These are phyloP conservation scores for Rosa multiflora DNA, from an alignment of 306 rosid species.

Conservation along the genomic window DNA sequence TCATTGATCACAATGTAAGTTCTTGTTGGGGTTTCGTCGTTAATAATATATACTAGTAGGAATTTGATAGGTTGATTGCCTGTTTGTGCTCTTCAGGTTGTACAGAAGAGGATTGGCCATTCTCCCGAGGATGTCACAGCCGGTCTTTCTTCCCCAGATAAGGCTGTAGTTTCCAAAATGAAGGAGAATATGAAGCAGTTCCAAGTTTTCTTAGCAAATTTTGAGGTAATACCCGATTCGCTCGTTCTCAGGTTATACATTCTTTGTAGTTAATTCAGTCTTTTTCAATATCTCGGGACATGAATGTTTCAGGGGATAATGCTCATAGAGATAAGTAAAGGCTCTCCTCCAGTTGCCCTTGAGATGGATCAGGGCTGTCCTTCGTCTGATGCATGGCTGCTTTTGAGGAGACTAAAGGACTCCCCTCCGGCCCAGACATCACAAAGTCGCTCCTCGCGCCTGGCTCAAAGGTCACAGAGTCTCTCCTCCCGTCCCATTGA, in stretches of 20 bases:
- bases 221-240: conserved; percentile 56
- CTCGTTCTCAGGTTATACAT: background rate
- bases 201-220: conserved; percentile 65
- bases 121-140: conserved; percentile 71
- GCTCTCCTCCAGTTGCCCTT: conserved; percentile 56
- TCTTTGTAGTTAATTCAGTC: background rate
- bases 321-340: conserved; percentile 58
- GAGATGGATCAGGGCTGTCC: conserved; percentile 81
- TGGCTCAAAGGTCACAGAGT: background rate
- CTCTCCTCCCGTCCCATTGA: conserved; percentile 35
- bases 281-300: conserved; percentile 15
- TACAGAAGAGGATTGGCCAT: conserved; percentile 69
- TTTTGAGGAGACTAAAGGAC: conserved; percentile 64
- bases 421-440: conserved; percentile 29
- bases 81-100: conserved; percentile 53
- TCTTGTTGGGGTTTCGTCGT: conserved; percentile 13
- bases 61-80: conserved; percentile 13
- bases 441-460: conserved; percentile 10
- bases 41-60: conserved; percentile 16
- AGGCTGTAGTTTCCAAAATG: conserved; percentile 43
- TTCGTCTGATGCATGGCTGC: conserved; percentile 71
- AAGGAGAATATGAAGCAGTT: conserved; percentile 62
- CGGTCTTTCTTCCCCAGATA: conserved; percentile 67
- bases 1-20: conserved; percentile 77
- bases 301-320: conserved; percentile 60